phyloP scores from a whole-genome alignment of 331 rosid genomes.

The Malus hybrid region DNA sequence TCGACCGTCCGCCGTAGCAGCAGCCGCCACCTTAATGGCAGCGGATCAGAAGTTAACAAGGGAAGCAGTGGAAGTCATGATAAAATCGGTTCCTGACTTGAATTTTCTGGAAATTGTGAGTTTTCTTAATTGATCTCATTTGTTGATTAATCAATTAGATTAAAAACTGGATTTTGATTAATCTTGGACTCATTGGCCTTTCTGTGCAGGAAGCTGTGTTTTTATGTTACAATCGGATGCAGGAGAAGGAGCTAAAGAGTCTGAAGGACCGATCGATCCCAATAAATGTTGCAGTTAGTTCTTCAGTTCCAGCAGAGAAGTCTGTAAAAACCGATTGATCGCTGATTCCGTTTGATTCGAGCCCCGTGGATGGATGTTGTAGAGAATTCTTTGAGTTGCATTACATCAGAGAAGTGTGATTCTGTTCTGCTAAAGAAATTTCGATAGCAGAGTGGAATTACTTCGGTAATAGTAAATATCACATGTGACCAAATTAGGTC shows the following conservation, averaged over 20 bases:
- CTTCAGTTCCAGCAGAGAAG: constrained; percentile 26
- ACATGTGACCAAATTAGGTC: constrained; percentile 5
- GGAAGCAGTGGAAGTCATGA: constrained; percentile 45
- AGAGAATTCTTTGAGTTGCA: neutral
- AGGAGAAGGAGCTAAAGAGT: constrained; percentile 24
- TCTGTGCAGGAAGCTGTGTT: constrained; percentile 45
- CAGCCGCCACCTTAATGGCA: constrained; percentile 61
- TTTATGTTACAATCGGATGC: constrained; percentile 42
- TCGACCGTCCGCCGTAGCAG: constrained; percentile 66
- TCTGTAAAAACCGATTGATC: neutral
- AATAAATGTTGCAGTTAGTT: constrained; percentile 20
- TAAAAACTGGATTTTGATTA: neutral
- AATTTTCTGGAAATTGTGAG: constrained; percentile 49
- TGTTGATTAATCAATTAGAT: neutral
- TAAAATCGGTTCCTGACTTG: constrained; percentile 39
- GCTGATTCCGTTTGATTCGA: neutral
- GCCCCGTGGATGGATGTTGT: neutral
- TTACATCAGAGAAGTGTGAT: constrained; percentile 22
- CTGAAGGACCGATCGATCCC: constrained; percentile 2
- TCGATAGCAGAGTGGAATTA: neutral
- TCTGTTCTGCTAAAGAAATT: neutral
- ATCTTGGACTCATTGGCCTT: neutral
- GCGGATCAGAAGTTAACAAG: constrained; percentile 41
- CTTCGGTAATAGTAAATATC: neutral
- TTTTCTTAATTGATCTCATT: neutral